A percentile compares a stretch with the other conserved stretches of the same genome.
phyloP scores from a whole-genome alignment of 805 yeast genomes.

The Millerozyma miso region DNA sequence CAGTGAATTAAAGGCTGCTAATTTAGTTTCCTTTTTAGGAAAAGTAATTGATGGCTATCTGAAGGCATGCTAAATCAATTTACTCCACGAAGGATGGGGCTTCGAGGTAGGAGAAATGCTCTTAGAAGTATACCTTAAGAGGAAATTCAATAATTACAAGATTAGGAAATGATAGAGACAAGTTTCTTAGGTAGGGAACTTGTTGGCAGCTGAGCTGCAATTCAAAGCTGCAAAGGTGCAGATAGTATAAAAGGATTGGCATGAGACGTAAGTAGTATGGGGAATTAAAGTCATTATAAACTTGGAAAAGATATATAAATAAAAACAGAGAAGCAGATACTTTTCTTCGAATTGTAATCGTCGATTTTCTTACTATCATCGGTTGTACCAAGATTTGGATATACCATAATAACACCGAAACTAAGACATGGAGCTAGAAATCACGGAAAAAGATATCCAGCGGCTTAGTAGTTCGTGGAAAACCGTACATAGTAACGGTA shows the following conservation, averaged over 20 bases:
- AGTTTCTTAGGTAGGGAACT: background rate
- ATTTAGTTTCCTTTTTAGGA: background rate
- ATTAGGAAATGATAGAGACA: background rate
- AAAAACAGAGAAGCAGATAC: background rate
- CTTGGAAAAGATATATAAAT: background rate
- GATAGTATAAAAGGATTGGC: background rate
- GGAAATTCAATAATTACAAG: background rate
- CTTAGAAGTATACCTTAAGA: background rate
- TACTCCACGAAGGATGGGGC: background rate
- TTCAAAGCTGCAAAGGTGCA: background rate
- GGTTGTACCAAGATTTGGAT: background rate
- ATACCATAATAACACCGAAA: background rate
- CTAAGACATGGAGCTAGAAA: conserved; percentile 1
- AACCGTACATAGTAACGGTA: conserved; percentile 23
- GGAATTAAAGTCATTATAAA: background rate
- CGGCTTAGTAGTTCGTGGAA: conserved; percentile 32
- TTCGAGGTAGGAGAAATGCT: background rate
- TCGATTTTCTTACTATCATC: background rate
- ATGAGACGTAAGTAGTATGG: background rate
- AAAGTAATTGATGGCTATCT: background rate
- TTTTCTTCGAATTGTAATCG: background rate
- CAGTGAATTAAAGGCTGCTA: background rate
- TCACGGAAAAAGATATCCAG: conserved; percentile 13
- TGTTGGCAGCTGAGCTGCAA: background rate
- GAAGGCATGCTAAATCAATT: background rate